phyloP scores from a whole-genome alignment of 2,329 filamentous ascomycete genomes.

The Pezizomycotina sp. region DNA sequence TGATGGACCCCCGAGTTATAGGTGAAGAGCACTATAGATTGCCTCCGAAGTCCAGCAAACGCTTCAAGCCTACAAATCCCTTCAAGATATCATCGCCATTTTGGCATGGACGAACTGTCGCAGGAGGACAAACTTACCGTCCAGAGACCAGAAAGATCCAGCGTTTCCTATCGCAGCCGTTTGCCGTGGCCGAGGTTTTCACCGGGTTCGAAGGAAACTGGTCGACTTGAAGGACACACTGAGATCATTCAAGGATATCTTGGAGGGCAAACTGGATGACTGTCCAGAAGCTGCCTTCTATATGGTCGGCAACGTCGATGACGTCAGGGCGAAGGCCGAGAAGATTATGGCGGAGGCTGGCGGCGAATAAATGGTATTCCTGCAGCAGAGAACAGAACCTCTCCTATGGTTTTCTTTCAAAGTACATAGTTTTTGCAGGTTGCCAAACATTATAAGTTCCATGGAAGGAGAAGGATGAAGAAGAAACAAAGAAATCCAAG shows the following conservation, averaged over 20 bases:
- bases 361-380: constrained; percentile 38
- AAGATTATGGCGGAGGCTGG: constrained; percentile 97
- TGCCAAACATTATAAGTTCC: no score
- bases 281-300: constrained; percentile 82
- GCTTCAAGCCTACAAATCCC: constrained; percentile 99
- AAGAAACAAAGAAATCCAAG: no score
- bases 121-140: constrained; percentile 99
- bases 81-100: constrained; percentile 99
- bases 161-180: constrained; percentile 98
- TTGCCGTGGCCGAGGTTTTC: constrained; percentile 64
- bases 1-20: constrained; percentile 97
- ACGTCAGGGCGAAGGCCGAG: constrained; percentile 90
- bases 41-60: constrained; percentile 96
- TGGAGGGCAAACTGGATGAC: constrained; percentile 85
- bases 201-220: constrained; percentile 79
- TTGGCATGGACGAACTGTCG: constrained; percentile 98
- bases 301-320: constrained; percentile 95
- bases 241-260: constrained; percentile 89
- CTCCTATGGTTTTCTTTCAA: no score
- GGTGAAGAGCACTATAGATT: constrained; percentile 92
- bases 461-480: no score
- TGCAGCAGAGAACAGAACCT: no score
- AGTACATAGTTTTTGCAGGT: no score
- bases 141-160: constrained; percentile 99
- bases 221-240: constrained; percentile 99